Base-by-base conservation (phyloP, 208 protist genomes). In the Wallacemonas sp. region DNA sequence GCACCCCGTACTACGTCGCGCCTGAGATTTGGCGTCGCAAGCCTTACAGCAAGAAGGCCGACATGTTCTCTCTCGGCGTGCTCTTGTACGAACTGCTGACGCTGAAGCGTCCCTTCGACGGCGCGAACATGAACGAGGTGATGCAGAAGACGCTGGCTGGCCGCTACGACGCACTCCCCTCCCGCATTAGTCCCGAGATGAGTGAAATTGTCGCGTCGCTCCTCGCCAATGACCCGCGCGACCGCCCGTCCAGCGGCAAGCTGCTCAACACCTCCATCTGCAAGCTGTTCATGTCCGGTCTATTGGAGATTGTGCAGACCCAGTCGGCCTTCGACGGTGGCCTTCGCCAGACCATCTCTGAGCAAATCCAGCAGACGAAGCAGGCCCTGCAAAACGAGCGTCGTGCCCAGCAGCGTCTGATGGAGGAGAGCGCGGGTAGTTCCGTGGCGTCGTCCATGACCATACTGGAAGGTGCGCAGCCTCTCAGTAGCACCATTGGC, bases 41-140 rank as follows among this genome's bases (percentile, higher is more conserved):
- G 54, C 87, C 88, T n/a, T 98, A 98, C 74, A 90, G 94, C 74
- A 88, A 91, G 67, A 98, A 98, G 80, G 76, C 78, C 12, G 96
- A 98, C 70, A 84, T 98, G 72, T 98, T 97, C 81, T 87, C 91
- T 3, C 74, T 98, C 20, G 92, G 92, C 42, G 86, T 91, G 10
- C 65, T 95, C 1, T 74, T 97, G 49, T 95, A 95, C 76, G 92
- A 97, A 68, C 57, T 97, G 67, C 73, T 94, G 31, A 89, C 89
- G 33, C 68, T 94, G 49, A 89, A 89, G 74, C 85, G 81, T 22
- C 87, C 92, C 7, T 93, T 93, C 63, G 76, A 86, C 18, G 89
- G 86, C 18, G 66, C 74, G 2, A 92, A 87, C 62, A 84, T 93
- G 70, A 66, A 84, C 31, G 82, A 89, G 36, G 70, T 97, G 22